Percentiles rank a stretch among this genome's conserved stretches.
Evolutionary conservation across 192 early-diverging fungal genomes (phyloP).

Genomic region (Glomus cerebriforme): DNA sequence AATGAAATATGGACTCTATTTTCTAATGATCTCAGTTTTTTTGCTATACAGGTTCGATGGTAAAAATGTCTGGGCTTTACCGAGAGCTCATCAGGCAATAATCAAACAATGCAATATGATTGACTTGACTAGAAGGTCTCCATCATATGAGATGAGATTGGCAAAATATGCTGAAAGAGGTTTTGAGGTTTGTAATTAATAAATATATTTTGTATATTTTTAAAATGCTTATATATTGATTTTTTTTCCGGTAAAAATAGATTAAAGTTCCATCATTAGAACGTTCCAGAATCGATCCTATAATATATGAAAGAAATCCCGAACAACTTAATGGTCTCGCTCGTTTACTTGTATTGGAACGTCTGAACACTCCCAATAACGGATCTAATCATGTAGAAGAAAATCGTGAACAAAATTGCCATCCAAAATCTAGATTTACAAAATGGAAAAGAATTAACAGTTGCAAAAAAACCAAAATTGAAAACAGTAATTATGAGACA

Average conservation of each 20-base stretch:
- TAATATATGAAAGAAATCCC: neutral
- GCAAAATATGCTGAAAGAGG: constrained; percentile 19
- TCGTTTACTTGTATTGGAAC: neutral
- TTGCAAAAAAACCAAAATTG: neutral
- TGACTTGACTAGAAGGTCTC: neutral
- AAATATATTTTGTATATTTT: neutral
- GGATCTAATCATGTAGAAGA: too few relatives aligned
- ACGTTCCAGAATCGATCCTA: constrained; percentile 3
- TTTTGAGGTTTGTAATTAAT: constrained; percentile 11
- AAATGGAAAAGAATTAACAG: neutral
- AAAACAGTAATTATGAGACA: constrained; percentile 22
- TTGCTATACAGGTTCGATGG: neutral
- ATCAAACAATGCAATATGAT: constrained; percentile 13
- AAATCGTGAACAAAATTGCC: too few relatives aligned
- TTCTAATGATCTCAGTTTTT: too few relatives aligned
- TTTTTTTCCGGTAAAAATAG: neutral
- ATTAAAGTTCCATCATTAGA: constrained; percentile 6
- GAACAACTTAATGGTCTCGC: constrained; percentile 5
- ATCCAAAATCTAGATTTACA: constrained; percentile 10
- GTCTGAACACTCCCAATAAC: too few relatives aligned
- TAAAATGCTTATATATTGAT: neutral
- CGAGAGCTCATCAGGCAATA: constrained; percentile 16
- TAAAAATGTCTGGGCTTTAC: constrained; percentile 8
- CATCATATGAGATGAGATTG: constrained; percentile 15
- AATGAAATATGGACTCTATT: too few relatives aligned